Percentiles rank a stretch among this genome's conserved stretches.
Evolutionary conservation across 2,329 filamentous ascomycete species (phyloP).

Genomic region (Curvularia sp.): DNA sequence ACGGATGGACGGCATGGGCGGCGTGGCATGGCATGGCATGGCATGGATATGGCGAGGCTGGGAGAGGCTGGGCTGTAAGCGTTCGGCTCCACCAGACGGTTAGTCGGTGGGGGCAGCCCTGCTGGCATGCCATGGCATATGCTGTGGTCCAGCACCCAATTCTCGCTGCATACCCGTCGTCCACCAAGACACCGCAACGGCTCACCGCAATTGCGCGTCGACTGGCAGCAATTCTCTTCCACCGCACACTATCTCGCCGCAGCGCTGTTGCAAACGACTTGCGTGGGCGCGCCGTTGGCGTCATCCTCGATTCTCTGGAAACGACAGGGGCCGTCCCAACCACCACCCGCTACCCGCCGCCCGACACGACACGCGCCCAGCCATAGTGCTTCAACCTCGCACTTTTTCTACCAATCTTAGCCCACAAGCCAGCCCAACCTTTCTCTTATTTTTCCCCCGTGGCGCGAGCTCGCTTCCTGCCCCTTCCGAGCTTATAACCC

Average conservation of each 20-base stretch:
- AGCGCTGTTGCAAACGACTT: not conserved
- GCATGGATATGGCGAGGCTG: conserved; percentile 7
- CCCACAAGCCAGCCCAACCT: conserved; percentile 21
- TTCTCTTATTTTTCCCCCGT: conserved; percentile 18
- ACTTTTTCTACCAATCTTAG: conserved; percentile 23
- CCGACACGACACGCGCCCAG: conserved; percentile 5
- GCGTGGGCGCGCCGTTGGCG: not conserved
- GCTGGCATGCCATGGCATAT: not conserved
- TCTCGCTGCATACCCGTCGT: not conserved
- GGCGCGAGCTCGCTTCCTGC: conserved; percentile 28
- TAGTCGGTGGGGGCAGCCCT: too few relatives aligned
- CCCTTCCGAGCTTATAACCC: conserved; percentile 35
- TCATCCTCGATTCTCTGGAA: conserved; percentile 10
- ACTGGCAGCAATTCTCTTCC: not conserved
- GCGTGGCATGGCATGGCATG: too few relatives aligned
- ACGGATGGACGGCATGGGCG: not conserved
- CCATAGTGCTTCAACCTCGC: conserved; percentile 22
- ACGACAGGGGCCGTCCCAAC: conserved; percentile 23
- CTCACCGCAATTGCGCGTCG: not conserved
- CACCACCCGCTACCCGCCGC: conserved; percentile 19
- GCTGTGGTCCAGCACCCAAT: conserved; percentile 7
- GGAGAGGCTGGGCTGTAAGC: conserved; percentile 12
- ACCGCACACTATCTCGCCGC: not conserved
- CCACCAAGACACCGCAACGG: not conserved
- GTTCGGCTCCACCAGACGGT: conserved; percentile 13